A percentile compares a stretch with the other conserved stretches of the same genome.
phyloP scores from a whole-genome alignment of 495 filamentous ascomycete genomes.

The Talaromyces borbonicus region DNA sequence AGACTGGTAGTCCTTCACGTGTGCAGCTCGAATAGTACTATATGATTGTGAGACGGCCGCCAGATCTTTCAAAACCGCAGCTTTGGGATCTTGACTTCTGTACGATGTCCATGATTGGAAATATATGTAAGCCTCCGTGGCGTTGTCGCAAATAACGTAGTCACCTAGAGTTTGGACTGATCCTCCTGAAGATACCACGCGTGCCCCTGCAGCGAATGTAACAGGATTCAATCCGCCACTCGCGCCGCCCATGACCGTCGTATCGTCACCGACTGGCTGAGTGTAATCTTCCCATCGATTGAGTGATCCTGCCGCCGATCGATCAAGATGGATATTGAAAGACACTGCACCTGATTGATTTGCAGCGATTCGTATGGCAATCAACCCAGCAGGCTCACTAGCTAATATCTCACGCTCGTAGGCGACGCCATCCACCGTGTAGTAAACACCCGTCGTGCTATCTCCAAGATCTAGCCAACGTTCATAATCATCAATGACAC shows the following conservation, averaged over 20 bases:
- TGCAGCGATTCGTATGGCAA: constrained; percentile 27
- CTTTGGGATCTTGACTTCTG: constrained; percentile 5
- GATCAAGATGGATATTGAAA: neutral
- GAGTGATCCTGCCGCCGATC: neutral
- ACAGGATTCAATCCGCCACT: constrained; percentile 6
- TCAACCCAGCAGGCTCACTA: constrained; percentile 24
- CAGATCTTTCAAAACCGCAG: constrained; percentile 8
- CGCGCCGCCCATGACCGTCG: neutral
- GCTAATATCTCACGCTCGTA: constrained; percentile 16
- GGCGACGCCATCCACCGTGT: constrained; percentile 16
- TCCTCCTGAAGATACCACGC: neutral
- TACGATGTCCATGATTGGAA: constrained; percentile 9
- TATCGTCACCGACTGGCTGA: neutral
- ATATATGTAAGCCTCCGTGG: constrained; percentile 6
- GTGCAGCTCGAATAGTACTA: neutral
- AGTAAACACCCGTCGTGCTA: constrained; percentile 21
- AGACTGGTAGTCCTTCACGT: constrained; percentile 13
- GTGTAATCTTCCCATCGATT: neutral
- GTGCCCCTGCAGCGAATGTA: neutral
- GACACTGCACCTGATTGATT: constrained; percentile 8
- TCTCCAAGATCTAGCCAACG: constrained; percentile 28
- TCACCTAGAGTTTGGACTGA: neutral
- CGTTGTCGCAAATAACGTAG: neutral
- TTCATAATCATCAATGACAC: constrained; percentile 15
- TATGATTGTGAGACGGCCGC: constrained; percentile 6